Percentiles rank a stretch among this genome's conserved stretches.
These are phyloP conservation scores for Colletotrichum melonis DNA, from an alignment of 2,329 filamentous ascomycete species.

Conservation along the genomic window DNA sequence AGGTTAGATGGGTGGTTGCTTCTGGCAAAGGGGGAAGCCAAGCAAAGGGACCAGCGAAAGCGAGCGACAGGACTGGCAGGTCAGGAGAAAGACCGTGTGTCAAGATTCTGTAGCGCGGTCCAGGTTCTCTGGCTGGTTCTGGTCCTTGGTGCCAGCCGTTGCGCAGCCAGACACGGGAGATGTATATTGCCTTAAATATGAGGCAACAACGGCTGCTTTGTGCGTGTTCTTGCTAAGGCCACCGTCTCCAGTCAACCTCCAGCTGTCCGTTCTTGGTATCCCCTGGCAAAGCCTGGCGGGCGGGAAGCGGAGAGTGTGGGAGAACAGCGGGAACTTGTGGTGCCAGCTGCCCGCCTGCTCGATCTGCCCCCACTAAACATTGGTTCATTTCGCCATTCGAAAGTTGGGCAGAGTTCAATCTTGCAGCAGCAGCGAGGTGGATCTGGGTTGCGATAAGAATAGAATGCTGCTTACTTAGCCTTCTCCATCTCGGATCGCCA, in stretches of 20 bases:
- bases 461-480: background rate
- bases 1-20: conserved; percentile 21
- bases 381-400: conserved; percentile 6
- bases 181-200: conserved; percentile 6
- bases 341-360: conserved; percentile 23
- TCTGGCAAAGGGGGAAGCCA: conserved; percentile 31
- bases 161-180: conserved; percentile 26
- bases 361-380: background rate
- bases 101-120: conserved; percentile 35
- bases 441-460: conserved; percentile 26
- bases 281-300: background rate
- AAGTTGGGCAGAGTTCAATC: conserved; percentile 9
- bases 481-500: conserved; percentile 13
- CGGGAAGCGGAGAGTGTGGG: background rate
- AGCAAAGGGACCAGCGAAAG: conserved; percentile 31
- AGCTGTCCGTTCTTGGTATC: background rate
- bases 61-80: conserved; percentile 24
- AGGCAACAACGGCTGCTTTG: conserved; percentile 11
- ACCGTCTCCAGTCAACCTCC: background rate
- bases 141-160: conserved; percentile 23
- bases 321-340: background rate
- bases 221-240: background rate
- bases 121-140: conserved; percentile 1
- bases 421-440: background rate
- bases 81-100: conserved; percentile 35